Conservation (phyloP, 306 rosid genomes). For the Castanea sativa region DNA sequence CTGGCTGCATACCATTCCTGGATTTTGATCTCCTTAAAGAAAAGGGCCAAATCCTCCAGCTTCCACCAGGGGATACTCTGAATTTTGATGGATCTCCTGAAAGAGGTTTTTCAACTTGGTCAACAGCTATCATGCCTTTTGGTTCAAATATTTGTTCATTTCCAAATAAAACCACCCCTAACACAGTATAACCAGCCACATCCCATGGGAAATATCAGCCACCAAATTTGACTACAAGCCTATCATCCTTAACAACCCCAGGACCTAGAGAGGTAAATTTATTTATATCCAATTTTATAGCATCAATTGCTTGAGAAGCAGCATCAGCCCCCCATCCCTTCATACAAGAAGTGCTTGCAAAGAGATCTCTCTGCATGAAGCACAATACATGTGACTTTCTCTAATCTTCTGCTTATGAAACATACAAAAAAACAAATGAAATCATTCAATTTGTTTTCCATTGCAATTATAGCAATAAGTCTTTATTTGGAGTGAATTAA, state of each 20-base stretch:
- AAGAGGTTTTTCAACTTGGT: conserved; percentile 46
- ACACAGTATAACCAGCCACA: conserved; percentile 29
- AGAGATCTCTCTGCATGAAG: conserved; percentile 32
- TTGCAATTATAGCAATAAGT: conserved; percentile 16
- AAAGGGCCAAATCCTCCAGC: conserved; percentile 91
- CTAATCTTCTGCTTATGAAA: conserved; percentile 19
- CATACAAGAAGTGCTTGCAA: conserved; percentile 24
- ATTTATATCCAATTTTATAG: conserved; percentile 26
- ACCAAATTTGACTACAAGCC: conserved; percentile 30
- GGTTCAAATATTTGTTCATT: conserved; percentile 22
- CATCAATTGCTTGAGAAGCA: conserved; percentile 31
- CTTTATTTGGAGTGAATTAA: not conserved
- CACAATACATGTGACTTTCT: conserved; percentile 21
- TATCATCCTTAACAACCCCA: conserved; percentile 25
- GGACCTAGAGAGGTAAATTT: conserved; percentile 30
- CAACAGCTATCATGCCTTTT: conserved; percentile 34
- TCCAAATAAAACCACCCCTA: conserved; percentile 36
- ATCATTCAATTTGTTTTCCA: conserved; percentile 12
- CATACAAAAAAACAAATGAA: conserved; percentile 16
- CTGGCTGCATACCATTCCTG: conserved; percentile 31
- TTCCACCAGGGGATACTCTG: conserved; percentile 42
- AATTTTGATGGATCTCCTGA: conserved; percentile 58
- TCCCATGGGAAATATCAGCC: conserved; percentile 29
- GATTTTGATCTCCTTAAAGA: conserved; percentile 50
- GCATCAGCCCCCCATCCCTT: conserved; percentile 29